Evolutionary conservation across 805 yeast species (phyloP).

Genomic region (Clavispora asparagi): DNA sequence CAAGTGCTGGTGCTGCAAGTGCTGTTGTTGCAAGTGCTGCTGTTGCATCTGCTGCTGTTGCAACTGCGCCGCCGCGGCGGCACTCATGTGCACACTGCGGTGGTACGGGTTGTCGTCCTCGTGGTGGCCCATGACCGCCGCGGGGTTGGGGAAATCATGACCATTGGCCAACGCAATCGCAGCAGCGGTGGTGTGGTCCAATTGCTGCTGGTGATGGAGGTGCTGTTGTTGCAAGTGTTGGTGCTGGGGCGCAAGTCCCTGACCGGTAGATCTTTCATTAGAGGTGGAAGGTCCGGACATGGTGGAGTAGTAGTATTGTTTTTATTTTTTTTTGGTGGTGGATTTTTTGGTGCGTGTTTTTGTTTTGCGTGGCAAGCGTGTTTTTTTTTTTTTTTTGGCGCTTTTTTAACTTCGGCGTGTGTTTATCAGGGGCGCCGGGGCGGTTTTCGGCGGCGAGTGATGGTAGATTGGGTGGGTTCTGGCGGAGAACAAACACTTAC

Average conservation of each 20-base stretch:
- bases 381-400: not conserved
- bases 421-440: not conserved
- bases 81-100: slow-evolving; percentile 14
- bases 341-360: not conserved
- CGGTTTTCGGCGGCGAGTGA: not conserved
- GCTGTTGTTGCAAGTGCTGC: slow-evolving; percentile 16
- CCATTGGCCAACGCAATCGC: slow-evolving; percentile 18
- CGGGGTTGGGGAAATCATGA: slow-evolving; percentile 16
- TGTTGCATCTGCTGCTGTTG: slow-evolving; percentile 15
- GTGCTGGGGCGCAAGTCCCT: slow-evolving; percentile 10
- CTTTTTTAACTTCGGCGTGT: not conserved
- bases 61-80: slow-evolving; percentile 14
- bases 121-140: slow-evolving; percentile 16
- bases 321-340: not conserved
- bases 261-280: slow-evolving; percentile 14
- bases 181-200: slow-evolving; percentile 20
- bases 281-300: slow-evolving; percentile 19
- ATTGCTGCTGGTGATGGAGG: slow-evolving; percentile 13
- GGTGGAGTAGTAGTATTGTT: not conserved
- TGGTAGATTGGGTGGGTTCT: not conserved
- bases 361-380: not conserved
- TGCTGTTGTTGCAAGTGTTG: slow-evolving; percentile 15
- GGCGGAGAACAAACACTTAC: slow-evolving; percentile 4
- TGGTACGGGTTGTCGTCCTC: slow-evolving; percentile 15
- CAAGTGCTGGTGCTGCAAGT: slow-evolving; percentile 15